These are phyloP conservation scores for Mortierella alpina DNA, from an alignment of 192 early-diverging fungal species.

Conservation along the genomic window DNA sequence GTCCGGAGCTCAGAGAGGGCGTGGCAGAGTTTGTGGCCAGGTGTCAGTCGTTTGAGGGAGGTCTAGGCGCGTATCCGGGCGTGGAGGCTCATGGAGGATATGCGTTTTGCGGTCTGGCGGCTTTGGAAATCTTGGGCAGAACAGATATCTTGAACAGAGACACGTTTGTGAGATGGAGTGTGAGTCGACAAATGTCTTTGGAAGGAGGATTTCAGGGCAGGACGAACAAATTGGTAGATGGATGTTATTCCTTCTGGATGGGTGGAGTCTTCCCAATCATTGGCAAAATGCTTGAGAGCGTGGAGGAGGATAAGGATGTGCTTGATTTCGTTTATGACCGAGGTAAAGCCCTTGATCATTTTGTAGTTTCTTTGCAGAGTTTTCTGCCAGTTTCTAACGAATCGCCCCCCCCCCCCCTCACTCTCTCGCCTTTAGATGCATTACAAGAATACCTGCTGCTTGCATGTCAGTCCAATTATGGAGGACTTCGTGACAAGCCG, in stretches of 20 bases:
- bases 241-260: slow-evolving; percentile 98
- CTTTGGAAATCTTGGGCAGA: slow-evolving; percentile 79
- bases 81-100: slow-evolving; percentile 97
- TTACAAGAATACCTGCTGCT: slow-evolving; percentile 91
- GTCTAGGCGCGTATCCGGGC: slow-evolving; percentile 83
- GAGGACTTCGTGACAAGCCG: slow-evolving; percentile 95
- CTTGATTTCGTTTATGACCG: slow-evolving; percentile 62
- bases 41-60: slow-evolving; percentile 96
- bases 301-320: slow-evolving; percentile 14
- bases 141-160: slow-evolving; percentile 73
- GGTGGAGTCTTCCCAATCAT: slow-evolving; percentile 84
- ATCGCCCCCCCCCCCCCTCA: too few relatives aligned
- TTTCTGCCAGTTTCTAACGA: too few relatives aligned
- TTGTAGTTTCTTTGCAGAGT: too few relatives aligned
- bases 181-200: slow-evolving; percentile 81
- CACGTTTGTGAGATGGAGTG: slow-evolving; percentile 76
- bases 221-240: slow-evolving; percentile 98
- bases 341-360: slow-evolving; percentile 23
- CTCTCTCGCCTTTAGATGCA: slow-evolving; percentile 58
- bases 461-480: slow-evolving; percentile 81
- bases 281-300: slow-evolving; percentile 54
- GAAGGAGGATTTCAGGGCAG: slow-evolving; percentile 98
- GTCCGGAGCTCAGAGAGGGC: slow-evolving; percentile 75
- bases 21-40: slow-evolving; percentile 65
- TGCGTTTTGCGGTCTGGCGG: slow-evolving; percentile 92